Conservation (phyloP, 108 stramenopile species). For the Cyclotella cryptica region DNA sequence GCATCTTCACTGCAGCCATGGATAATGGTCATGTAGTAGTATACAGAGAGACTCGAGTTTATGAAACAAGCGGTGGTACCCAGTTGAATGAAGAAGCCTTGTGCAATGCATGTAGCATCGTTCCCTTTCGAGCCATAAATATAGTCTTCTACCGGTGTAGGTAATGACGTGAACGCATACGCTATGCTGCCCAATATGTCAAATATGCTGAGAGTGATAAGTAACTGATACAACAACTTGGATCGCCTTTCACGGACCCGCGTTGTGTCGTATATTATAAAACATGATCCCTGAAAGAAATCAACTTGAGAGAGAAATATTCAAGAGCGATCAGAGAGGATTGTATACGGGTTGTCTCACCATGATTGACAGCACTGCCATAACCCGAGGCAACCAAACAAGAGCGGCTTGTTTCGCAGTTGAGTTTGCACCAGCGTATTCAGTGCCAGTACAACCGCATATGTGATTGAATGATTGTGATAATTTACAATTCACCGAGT, state of each 20-base stretch:
- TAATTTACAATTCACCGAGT: slow-evolving; percentile 22
- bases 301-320: not conserved
- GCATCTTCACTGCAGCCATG: slow-evolving; percentile 9
- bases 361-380: slow-evolving; percentile 18
- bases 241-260: not conserved
- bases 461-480: slow-evolving; percentile 27
- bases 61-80: slow-evolving; percentile 24
- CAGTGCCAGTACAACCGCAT: slow-evolving; percentile 25
- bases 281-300: slow-evolving; percentile 12
- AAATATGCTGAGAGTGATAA: slow-evolving; percentile 1
- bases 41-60: slow-evolving; percentile 15
- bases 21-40: slow-evolving; percentile 21
- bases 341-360: not conserved
- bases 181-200: slow-evolving; percentile 24
- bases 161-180: slow-evolving; percentile 30
- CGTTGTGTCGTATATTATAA: slow-evolving; percentile 10
- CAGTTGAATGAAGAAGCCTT: slow-evolving; percentile 55
- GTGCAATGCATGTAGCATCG: slow-evolving; percentile 41
- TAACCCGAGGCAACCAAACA: slow-evolving; percentile 28
- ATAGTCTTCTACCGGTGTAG: slow-evolving; percentile 7
- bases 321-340: not conserved
- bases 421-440: slow-evolving; percentile 20
- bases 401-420: slow-evolving; percentile 16
- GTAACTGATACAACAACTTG: slow-evolving; percentile 16
- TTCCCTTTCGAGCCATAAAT: slow-evolving; percentile 42